Percentiles rank a stretch among this genome's conserved stretches.
These are phyloP conservation scores for Saitozyma podzolica DNA, from an alignment of 768 basidiomycete species.

Conservation along the genomic window DNA sequence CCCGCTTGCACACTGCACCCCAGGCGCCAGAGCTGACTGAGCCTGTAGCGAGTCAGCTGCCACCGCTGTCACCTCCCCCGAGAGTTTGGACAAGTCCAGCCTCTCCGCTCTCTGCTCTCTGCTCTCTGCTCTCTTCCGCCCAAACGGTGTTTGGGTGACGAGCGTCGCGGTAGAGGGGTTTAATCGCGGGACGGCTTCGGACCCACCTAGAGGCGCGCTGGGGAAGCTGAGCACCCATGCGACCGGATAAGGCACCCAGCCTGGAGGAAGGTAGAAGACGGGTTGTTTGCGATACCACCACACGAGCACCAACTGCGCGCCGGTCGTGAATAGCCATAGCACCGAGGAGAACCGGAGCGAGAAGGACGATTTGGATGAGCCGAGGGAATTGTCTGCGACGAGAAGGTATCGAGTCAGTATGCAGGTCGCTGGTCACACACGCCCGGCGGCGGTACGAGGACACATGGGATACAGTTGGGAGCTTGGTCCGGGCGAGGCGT, in stretches of 20 bases:
- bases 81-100: neutral
- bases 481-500: too few species aligned
- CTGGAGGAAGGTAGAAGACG: slow-evolving; percentile 87
- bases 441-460: too few species aligned
- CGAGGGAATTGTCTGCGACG: slow-evolving; percentile 65
- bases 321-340: slow-evolving; percentile 84
- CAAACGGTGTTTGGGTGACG: too few species aligned
- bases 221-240: slow-evolving; percentile 87
- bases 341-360: slow-evolving; percentile 68
- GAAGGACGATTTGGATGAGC: slow-evolving; percentile 64
- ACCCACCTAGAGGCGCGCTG: slow-evolving; percentile 79
- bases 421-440: too few species aligned
- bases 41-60: slow-evolving; percentile 57
- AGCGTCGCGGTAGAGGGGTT: too few species aligned
- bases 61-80: neutral
- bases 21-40: slow-evolving; percentile 90
- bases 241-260: slow-evolving; percentile 81
- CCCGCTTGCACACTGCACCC: slow-evolving; percentile 89
- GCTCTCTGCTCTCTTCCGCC: too few species aligned
- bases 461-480: too few species aligned
- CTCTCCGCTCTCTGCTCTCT: too few species aligned
- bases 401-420: neutral
- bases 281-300: slow-evolving; percentile 90
- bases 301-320: slow-evolving; percentile 75
- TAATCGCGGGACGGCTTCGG: neutral